Conservation (phyloP, 305 asterid genomes). For the Fraxinus velutina region DNA sequence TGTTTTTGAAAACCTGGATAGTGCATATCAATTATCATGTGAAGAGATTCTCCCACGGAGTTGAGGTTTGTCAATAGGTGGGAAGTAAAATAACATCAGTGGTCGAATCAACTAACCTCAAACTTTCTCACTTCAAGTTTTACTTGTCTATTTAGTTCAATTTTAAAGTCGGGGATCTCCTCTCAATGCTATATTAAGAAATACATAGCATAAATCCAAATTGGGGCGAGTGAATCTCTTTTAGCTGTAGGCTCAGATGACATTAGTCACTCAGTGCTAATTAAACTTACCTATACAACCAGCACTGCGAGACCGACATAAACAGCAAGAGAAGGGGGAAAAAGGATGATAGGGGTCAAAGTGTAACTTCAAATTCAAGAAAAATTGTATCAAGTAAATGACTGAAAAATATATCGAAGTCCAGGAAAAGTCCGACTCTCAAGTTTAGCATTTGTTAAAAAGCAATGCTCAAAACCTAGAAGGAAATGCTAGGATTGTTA, state of each 20-base stretch:
- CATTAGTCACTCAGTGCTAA: neutral
- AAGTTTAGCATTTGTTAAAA: neutral
- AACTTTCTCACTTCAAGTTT: neutral
- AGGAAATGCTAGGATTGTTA: neutral
- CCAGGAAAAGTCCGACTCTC: neutral
- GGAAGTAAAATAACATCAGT: neutral
- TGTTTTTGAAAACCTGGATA: neutral
- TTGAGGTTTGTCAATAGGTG: neutral
- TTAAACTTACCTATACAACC: neutral
- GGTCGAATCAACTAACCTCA: neutral
- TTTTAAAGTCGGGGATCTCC: neutral
- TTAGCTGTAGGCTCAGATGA: neutral
- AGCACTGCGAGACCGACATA: neutral
- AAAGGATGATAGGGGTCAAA: neutral
- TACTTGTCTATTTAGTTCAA: neutral
- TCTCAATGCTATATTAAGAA: neutral
- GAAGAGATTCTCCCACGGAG: neutral
- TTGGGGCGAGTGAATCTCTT: neutral
- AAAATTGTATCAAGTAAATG: neutral
- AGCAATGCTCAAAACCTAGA: neutral
- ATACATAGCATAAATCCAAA: neutral
- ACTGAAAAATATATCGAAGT: neutral
- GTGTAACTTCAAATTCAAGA: neutral
- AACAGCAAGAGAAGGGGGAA: neutral
- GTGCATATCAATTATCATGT: neutral